A percentile compares a stretch with the other conserved stretches of the same genome.
These are phyloP conservation scores for Aspergillus steynii DNA, from an alignment of 495 filamentous ascomycete species.

Conservation along the genomic window DNA sequence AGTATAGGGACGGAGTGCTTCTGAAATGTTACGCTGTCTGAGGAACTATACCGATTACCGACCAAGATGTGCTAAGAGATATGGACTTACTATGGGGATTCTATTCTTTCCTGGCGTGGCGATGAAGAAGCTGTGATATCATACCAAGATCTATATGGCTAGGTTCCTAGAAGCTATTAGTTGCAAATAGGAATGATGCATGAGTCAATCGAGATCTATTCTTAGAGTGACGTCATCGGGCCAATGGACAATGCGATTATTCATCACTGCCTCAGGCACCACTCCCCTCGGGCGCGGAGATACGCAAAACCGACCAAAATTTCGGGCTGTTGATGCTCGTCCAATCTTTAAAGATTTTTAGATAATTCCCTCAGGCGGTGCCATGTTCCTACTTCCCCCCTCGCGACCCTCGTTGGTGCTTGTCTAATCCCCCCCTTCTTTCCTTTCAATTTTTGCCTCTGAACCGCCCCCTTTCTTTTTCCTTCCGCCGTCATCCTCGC, in stretches of 20 bases:
- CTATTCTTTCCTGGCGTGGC: too few relatives aligned
- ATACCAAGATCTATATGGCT: too few relatives aligned
- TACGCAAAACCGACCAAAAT: slow-evolving; percentile 43
- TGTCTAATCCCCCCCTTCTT: slow-evolving; percentile 14
- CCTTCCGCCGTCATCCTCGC: slow-evolving; percentile 8
- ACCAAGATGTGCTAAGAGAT: too few relatives aligned
- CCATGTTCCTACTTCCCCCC: slow-evolving; percentile 18
- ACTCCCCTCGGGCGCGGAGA: slow-evolving; percentile 32
- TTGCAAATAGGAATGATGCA: too few relatives aligned
- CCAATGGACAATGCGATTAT: background rate
- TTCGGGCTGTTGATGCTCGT: slow-evolving; percentile 21
- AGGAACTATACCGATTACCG: too few relatives aligned
- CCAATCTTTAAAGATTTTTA: background rate
- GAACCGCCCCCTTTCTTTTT: slow-evolving; percentile 18
- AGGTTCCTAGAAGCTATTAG: too few relatives aligned
- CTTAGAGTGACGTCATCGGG: too few relatives aligned
- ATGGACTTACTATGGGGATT: too few relatives aligned
- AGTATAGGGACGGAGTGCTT: too few relatives aligned
- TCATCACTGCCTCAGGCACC: slow-evolving; percentile 30
- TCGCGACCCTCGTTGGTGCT: slow-evolving; percentile 19
- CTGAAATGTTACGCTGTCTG: too few relatives aligned
- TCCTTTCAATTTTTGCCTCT: slow-evolving; percentile 23
- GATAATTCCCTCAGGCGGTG: slow-evolving; percentile 13
- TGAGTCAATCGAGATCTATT: too few relatives aligned
- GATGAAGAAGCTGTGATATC: too few relatives aligned